These are phyloP conservation scores for Ceraceosorus guamensis DNA, from an alignment of 1,284 basidiomycete species.

Conservation along the genomic window DNA sequence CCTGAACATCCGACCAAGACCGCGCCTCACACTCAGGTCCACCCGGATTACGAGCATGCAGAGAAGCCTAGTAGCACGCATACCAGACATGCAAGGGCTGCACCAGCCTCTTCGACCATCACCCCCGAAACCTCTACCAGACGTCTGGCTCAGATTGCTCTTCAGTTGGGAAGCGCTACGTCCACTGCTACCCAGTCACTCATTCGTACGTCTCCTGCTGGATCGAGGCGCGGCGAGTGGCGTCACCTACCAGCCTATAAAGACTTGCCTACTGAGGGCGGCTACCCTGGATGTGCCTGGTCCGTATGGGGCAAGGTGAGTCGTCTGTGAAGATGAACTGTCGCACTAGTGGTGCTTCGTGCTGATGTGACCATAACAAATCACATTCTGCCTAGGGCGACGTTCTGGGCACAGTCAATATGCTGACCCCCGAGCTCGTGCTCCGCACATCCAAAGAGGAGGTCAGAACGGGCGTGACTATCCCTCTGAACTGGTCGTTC, in stretches of 20 bases:
- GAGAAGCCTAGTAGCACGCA: too few relatives aligned
- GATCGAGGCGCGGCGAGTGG: conserved; percentile 16
- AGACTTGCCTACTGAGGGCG: conserved; percentile 29
- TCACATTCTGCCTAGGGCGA: conserved; percentile 51
- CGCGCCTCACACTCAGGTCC: too few relatives aligned
- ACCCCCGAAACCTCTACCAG: conserved; percentile 1
- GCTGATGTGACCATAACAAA: too few relatives aligned
- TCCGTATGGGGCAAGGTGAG: conserved; percentile 58
- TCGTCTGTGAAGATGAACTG: too few relatives aligned
- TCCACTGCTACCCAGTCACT: conserved; percentile 5
- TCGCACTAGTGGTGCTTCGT: too few relatives aligned
- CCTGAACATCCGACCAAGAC: neutral
- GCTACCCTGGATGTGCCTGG: conserved; percentile 55
- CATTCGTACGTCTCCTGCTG: neutral
- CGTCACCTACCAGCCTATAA: conserved; percentile 22
- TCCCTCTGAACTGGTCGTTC: conserved; percentile 34
- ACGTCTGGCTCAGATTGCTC: conserved; percentile 24
- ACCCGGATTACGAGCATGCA: too few relatives aligned
- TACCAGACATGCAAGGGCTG: neutral
- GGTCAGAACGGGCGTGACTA: conserved; percentile 50
- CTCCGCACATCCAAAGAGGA: conserved; percentile 59
- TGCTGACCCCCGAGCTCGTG: conserved; percentile 62
- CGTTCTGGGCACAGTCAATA: conserved; percentile 64
- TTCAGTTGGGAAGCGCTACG: conserved; percentile 24
- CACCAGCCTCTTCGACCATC: neutral